Conservation (phyloP, 2,329 filamentous ascomycete genomes). For the Fusarium tuaranense region DNA sequence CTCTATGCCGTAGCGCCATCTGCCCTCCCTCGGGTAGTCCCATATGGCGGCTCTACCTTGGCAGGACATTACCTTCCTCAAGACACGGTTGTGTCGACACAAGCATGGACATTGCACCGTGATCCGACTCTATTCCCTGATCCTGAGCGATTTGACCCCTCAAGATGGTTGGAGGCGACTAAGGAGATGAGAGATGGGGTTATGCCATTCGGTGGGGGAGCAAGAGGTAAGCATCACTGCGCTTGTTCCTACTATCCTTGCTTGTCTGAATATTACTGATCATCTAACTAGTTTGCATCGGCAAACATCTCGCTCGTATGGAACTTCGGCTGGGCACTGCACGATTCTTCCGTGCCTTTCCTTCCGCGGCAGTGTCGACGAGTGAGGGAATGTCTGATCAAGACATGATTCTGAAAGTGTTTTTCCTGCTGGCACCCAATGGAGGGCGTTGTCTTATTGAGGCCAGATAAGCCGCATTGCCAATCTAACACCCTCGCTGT, state of each 20-base stretch:
- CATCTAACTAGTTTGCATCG: neutral
- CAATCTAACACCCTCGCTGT: neutral
- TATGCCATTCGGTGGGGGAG: neutral
- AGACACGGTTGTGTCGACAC: slow-evolving; percentile 53
- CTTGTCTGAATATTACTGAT: neutral
- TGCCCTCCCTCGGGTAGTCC: slow-evolving; percentile 55
- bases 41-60: slow-evolving; percentile 53
- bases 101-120: slow-evolving; percentile 60
- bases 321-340: neutral
- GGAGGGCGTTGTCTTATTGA: neutral
- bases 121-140: neutral
- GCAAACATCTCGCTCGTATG: neutral
- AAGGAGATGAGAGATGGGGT: neutral
- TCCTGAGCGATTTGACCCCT: neutral
- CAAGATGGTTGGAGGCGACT: neutral
- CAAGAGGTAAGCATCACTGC: neutral
- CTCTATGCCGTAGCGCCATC: slow-evolving; percentile 55
- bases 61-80: slow-evolving; percentile 54
- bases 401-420: neutral
- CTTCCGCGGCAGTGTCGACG: neutral
- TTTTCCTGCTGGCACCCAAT: neutral
- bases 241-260: neutral
- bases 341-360: neutral
- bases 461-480: neutral
- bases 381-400: neutral